phyloP scores from a whole-genome alignment of 192 early-diverging fungal species.

The Martensiomyces pterosporus region DNA sequence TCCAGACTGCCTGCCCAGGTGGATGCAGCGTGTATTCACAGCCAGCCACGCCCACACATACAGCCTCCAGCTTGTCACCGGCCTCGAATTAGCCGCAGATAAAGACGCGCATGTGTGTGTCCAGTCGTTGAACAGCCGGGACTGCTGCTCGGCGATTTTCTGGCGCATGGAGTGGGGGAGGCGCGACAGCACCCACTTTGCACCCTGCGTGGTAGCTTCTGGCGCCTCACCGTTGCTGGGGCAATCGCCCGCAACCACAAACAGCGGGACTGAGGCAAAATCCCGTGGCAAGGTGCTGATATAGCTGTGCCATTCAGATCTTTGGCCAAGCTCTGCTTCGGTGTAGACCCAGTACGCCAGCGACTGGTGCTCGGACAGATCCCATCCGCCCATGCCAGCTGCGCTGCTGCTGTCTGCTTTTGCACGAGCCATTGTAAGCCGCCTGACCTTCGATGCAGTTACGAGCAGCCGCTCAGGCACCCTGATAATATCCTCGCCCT shows the following conservation, averaged over 20 bases:
- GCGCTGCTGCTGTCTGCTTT: neutral
- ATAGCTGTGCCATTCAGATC: constrained; percentile 22
- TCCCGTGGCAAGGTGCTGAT: constrained; percentile 25
- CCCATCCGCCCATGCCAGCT: neutral
- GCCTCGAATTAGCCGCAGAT: neutral
- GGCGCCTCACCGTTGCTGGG: constrained; percentile 9
- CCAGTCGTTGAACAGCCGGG: constrained; percentile 27
- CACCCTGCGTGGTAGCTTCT: neutral
- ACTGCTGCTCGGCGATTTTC: constrained; percentile 19
- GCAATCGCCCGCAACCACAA: constrained; percentile 15
- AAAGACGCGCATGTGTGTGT: constrained; percentile 4
- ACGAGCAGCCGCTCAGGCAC: constrained; percentile 39
- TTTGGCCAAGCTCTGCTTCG: constrained; percentile 1
- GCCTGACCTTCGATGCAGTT: constrained; percentile 33
- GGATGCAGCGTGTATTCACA: constrained; percentile 43
- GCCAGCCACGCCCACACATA: constrained; percentile 49
- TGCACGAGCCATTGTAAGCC: neutral
- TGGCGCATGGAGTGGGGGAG: constrained; percentile 17
- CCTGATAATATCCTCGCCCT: constrained; percentile 25
- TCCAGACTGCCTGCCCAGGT: constrained; percentile 16
- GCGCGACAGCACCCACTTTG: constrained; percentile 20
- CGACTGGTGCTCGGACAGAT: constrained; percentile 36
- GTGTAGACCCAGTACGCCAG: constrained; percentile 29
- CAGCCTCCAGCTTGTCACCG: constrained; percentile 11
- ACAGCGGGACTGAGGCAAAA: constrained; percentile 36